phyloP scores from a whole-genome alignment of 1,284 basidiomycete genomes.

The Ceratobasidium theobromae region DNA sequence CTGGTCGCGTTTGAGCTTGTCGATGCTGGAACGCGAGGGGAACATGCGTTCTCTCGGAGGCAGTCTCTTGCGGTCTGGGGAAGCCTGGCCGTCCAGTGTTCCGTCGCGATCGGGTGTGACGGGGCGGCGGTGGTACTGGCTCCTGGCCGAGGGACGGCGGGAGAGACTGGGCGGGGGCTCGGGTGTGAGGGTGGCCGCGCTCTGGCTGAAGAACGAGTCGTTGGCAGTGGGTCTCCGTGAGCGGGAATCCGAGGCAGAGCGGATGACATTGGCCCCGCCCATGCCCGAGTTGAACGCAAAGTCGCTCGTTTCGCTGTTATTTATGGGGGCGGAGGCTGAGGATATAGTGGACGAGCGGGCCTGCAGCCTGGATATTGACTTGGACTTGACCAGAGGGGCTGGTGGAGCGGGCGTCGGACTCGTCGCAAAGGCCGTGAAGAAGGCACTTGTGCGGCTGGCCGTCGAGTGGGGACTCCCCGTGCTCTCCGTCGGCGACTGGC shows the following conservation, averaged over 20 bases:
- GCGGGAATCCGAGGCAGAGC: constrained; percentile 13
- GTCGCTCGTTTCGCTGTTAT: not conserved
- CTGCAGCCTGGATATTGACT: constrained; percentile 3
- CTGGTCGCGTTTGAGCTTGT: constrained; percentile 18
- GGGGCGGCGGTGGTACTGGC: not conserved
- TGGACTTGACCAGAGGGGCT: constrained; percentile 9
- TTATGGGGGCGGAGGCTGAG: not conserved
- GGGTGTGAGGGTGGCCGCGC: constrained; percentile 12
- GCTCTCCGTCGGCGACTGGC: not conserved
- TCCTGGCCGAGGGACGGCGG: constrained; percentile 8
- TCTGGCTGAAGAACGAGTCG: constrained; percentile 22
- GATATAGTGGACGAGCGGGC: not conserved
- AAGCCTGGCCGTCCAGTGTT: not conserved
- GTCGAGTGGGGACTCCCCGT: constrained; percentile 12
- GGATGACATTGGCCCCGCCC: constrained; percentile 21
- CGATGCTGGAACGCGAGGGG: constrained; percentile 11
- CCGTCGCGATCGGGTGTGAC: not conserved
- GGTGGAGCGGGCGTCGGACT: constrained; percentile 3
- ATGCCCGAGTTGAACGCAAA: constrained; percentile 21
- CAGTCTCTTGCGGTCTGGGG: constrained; percentile 1
- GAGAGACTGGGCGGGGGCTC: constrained; percentile 10
- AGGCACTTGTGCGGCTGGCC: constrained; percentile 12
- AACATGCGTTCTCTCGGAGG: constrained; percentile 14
- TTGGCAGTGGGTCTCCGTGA: not conserved
- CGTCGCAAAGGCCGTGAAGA: not conserved